Base-by-base conservation (phyloP, 2,329 filamentous ascomycete species). In the Byssochlamys sp. region DNA sequence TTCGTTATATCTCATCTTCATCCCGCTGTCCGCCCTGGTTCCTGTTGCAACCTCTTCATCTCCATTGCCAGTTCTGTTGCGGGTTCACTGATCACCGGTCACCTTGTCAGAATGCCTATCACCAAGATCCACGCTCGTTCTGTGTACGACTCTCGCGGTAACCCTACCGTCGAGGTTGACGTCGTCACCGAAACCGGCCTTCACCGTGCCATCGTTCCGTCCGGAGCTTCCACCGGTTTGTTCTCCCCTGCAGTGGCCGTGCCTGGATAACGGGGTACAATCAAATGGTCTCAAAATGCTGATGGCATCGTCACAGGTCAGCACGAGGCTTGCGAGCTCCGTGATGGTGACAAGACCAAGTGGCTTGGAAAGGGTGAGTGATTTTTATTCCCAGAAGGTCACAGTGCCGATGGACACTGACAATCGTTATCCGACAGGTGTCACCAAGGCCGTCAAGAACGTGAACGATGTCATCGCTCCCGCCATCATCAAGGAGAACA, bases 141-240 rank as follows among this genome's bases (percentile, higher is more conserved):
- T 73, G 91, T 99, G 82, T 99, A 92, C 85, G 94, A 99, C 85
- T 97, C 94, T 77, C 92, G 94, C 67, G 85, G 85, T 76, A 99
- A 99, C 87, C 94, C 94, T 72, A 99, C 94, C 75, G 92, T 96
- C 73, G 92, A 97, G 84, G 92, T 97, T 71, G 92, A 96, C 76
- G 85, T 96, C 69, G 88, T 95, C 80, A 96, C 91, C 69, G 90
- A 95, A 81, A 95, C 89, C 70, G 92, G 92, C 73, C 87, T 97
- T 63, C 91, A 96, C 86, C 91, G 92, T 74, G 91, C 92, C 75
- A 96, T 96, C 75, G 92, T 97, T 63, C 92, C 92, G 71, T 96
- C 91, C 66, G 92, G 92, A 77, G 92, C 92, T 71, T 96, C 92
- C 69, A 96, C 91, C 71, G 91, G 88, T 91, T 76, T 73, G 86